These are phyloP conservation scores for Cutaneotrichosporon cutaneum DNA, from an alignment of 1,284 basidiomycete genomes.

Conservation along the genomic window DNA sequence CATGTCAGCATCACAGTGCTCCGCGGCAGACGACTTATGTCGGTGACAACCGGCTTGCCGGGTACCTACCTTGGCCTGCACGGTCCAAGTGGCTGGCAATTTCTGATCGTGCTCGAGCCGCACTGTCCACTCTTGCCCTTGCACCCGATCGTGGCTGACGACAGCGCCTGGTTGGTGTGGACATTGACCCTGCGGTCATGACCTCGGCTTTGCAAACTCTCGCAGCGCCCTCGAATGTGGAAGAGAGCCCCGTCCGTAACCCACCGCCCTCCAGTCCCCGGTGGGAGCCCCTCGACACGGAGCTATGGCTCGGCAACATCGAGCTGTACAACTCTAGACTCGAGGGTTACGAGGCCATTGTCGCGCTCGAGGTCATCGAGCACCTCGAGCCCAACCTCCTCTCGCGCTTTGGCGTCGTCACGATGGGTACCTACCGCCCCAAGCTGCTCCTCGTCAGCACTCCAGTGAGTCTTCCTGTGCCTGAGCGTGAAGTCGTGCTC, in stretches of 20 bases:
- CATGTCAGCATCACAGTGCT: background rate
- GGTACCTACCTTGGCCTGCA: background rate
- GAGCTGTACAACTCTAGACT: constrained; percentile 73
- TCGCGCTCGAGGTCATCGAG: constrained; percentile 89
- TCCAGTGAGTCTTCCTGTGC: constrained; percentile 54
- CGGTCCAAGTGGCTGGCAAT: background rate
- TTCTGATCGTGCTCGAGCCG: constrained; percentile 3
- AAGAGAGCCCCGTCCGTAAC: background rate
- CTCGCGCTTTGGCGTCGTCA: constrained; percentile 71
- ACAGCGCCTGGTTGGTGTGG: constrained; percentile 50
- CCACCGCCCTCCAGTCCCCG: constrained; percentile 50
- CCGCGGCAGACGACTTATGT: background rate
- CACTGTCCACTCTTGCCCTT: background rate
- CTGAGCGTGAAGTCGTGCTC: background rate
- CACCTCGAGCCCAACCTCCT: constrained; percentile 72
- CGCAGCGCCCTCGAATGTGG: constrained; percentile 25
- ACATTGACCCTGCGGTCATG: constrained; percentile 45
- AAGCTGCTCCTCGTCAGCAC: constrained; percentile 79
- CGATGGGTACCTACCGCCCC: constrained; percentile 82
- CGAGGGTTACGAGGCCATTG: constrained; percentile 72
- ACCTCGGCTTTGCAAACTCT: constrained; percentile 39
- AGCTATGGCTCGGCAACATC: constrained; percentile 79
- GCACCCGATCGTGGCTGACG: background rate
- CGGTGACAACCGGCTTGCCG: background rate
- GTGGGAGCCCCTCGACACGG: constrained; percentile 71